phyloP scores from a whole-genome alignment of 495 filamentous ascomycete genomes.

The Jackrogersella minutella region DNA sequence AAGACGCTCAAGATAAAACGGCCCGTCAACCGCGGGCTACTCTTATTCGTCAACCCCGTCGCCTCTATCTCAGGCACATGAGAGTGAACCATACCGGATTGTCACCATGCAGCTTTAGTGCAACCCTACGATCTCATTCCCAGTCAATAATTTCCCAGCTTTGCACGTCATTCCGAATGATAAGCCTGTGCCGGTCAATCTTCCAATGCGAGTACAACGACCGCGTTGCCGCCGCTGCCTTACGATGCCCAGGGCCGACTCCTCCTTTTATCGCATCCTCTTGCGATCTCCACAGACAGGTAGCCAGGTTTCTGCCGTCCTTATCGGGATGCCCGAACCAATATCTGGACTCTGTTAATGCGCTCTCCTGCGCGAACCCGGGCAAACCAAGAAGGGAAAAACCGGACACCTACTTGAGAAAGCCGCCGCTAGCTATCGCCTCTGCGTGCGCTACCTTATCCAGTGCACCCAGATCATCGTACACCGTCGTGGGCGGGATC shows the following conservation, averaged over 20 bases:
- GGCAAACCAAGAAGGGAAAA: slow-evolving; percentile 8
- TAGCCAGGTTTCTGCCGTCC: slow-evolving; percentile 73
- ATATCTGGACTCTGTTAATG: slow-evolving; percentile 60
- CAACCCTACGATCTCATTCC: slow-evolving; percentile 49
- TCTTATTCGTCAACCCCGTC: slow-evolving; percentile 40
- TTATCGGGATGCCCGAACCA: slow-evolving; percentile 79
- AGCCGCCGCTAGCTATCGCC: slow-evolving; percentile 77
- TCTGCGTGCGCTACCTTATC: slow-evolving; percentile 81
- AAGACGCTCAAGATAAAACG: slow-evolving; percentile 8
- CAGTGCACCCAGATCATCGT: slow-evolving; percentile 67
- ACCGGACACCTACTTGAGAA: slow-evolving; percentile 70
- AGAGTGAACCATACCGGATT: slow-evolving; percentile 27
- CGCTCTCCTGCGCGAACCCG: slow-evolving; percentile 12
- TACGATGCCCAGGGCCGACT: slow-evolving; percentile 64
- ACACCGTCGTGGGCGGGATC: slow-evolving; percentile 67
- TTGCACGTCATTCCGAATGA: slow-evolving; percentile 62
- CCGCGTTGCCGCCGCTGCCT: slow-evolving; percentile 58
- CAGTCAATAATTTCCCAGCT: slow-evolving; percentile 69
- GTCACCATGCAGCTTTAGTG: slow-evolving; percentile 39
- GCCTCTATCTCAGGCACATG: slow-evolving; percentile 38
- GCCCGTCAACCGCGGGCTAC: slow-evolving; percentile 26
- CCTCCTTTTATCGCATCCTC: slow-evolving; percentile 76
- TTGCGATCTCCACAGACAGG: slow-evolving; percentile 76
- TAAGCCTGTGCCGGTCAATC: slow-evolving; percentile 70
- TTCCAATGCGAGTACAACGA: slow-evolving; percentile 64